Conservation (phyloP, 1,284 basidiomycete species). For the Malassezia furfur region DNA sequence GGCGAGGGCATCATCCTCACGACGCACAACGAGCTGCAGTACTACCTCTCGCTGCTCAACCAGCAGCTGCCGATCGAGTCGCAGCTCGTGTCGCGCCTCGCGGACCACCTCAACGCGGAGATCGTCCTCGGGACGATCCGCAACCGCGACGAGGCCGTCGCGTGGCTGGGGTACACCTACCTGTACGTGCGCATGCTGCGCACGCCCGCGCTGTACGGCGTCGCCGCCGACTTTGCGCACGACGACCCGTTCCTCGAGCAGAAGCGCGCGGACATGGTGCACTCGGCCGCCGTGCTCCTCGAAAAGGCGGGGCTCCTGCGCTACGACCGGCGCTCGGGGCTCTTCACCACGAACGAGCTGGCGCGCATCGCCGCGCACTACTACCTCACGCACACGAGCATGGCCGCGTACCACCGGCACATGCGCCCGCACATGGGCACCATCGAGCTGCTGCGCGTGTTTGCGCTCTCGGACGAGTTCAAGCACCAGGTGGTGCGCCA, state of each 20-base stretch:
- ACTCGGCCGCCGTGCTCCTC: constrained; percentile 83
- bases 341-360: constrained; percentile 59
- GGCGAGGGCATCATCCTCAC: constrained; percentile 99
- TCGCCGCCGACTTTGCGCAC: constrained; percentile 81
- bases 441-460: constrained; percentile 89
- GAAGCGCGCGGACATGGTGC: constrained; percentile 84
- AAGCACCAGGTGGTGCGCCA: constrained; percentile 67
- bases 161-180: constrained; percentile 59
- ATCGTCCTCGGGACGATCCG: constrained; percentile 90
- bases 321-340: constrained; percentile 79
- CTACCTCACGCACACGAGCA: constrained; percentile 90
- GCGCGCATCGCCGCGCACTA: constrained; percentile 93
- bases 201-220: constrained; percentile 76
- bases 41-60: constrained; percentile 56
- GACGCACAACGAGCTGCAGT: constrained; percentile 90
- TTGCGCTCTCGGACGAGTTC: constrained; percentile 94
- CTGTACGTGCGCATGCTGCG: constrained; percentile 89
- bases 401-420: constrained; percentile 95
- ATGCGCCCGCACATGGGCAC: constrained; percentile 74
- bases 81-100: constrained; percentile 82
- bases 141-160: constrained; percentile 86
- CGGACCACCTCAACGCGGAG: constrained; percentile 95
- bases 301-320: constrained; percentile 91
- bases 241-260: constrained; percentile 76
- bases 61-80: constrained; percentile 71